Evolutionary conservation across 352 stramenopile species (phyloP), one percentile per base, ranked within the genome.

Genomic region (Aphanomyces euteiches): DNA sequence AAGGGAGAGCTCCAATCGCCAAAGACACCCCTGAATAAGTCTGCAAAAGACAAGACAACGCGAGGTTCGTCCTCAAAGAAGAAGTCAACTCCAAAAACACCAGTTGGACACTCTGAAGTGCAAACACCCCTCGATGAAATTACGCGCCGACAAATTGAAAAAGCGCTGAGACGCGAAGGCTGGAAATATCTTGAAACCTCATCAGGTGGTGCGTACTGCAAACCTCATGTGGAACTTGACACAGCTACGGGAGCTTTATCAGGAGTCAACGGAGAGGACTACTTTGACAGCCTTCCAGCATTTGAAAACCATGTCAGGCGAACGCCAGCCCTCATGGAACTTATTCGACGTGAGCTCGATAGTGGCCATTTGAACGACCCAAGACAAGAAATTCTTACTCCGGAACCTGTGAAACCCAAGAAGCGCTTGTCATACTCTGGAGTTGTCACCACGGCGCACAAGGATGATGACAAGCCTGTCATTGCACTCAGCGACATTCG

Each of bases 341-440:
- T 61, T 10, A 37, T 61, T 7, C 54, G 54, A 12, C 13, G 21
- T n/a, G 54, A 61, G 6, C 12, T 61, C 5, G 54, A 61, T 10
- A 61, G 54, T n/a, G 54, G 54, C 5, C 7, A 61, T 6, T 39
- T 61, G 54, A 61, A 61, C 54, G n/a, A 58, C 21, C 50, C 50
- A 28, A 19, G 41, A 19, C 19, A 61, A 61, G 54, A 41, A 37
- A 39, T 41, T 7, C 21, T 61, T 12, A 61, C 54, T n/a, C 54
- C 54, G 8, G 34, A 37, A 17, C 54, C 54, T 40, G 19, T 41
- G 19, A 61, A 61, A 37, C 54, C 54, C 7, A 61, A 61, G 54
- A 61, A 61, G 34, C 54, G 54, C n/a, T n/a, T 61, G 6, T 61
- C 54, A 7, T 61, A 61, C 21, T 61, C 54, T n/a, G 54, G 54